A percentile compares a stretch with the other conserved stretches of the same genome.
These are phyloP conservation scores for Stylosanthes scabra DNA, from an alignment of 331 rosid species.

Conservation along the genomic window DNA sequence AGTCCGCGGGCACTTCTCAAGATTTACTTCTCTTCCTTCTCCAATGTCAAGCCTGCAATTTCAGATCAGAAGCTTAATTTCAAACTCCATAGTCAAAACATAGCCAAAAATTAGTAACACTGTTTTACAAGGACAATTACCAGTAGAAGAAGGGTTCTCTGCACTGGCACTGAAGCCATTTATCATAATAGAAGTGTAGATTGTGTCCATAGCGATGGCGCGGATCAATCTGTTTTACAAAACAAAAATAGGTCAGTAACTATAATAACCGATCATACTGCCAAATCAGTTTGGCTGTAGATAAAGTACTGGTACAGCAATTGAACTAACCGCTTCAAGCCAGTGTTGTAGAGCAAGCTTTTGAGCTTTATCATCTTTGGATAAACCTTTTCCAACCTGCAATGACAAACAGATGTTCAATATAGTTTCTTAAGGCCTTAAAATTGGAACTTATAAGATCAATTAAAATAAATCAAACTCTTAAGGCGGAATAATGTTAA, in stretches of 20 bases:
- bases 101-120: slow-evolving; percentile 9
- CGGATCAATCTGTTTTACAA: slow-evolving; percentile 81
- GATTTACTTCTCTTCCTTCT: slow-evolving; percentile 92
- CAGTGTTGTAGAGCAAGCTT: slow-evolving; percentile 98
- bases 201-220: slow-evolving; percentile 99
- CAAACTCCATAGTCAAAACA: slow-evolving; percentile 26
- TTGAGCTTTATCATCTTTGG: slow-evolving; percentile 86
- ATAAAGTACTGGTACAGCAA: slow-evolving; percentile 10
- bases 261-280: slow-evolving; percentile 27
- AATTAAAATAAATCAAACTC: slow-evolving; percentile 11
- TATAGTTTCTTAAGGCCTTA: slow-evolving; percentile 1
- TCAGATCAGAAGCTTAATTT: slow-evolving; percentile 19
- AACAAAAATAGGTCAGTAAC: slow-evolving; percentile 36
- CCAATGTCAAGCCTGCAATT: slow-evolving; percentile 92
- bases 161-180: slow-evolving; percentile 91
- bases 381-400: slow-evolving; percentile 98
- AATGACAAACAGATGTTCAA: slow-evolving; percentile 38
- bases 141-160: slow-evolving; percentile 99
- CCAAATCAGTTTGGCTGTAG: slow-evolving; percentile 5
- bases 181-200: slow-evolving; percentile 81
- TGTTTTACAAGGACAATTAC: slow-evolving; percentile 49
- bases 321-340: slow-evolving; percentile 96
- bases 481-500: slow-evolving; percentile 6
- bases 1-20: slow-evolving; percentile 78
- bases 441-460: background rate